Percentiles rank a stretch among this genome's conserved stretches.
Conservation (phyloP, 768 basidiomycete species). For the Terana coerulea region DNA sequence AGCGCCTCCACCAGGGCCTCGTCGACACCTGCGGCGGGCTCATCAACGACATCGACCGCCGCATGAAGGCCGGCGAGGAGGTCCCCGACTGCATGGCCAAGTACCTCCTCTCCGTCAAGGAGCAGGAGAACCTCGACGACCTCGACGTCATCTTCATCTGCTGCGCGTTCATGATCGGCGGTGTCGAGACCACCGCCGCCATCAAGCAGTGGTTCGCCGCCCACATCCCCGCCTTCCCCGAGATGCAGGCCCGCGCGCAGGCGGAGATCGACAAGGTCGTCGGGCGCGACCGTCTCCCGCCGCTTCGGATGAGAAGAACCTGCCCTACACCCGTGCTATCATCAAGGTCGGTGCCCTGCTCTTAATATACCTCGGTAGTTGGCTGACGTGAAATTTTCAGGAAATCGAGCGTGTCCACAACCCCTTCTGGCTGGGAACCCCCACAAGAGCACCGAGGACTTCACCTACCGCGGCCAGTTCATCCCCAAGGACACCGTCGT, state of each 20-base stretch:
- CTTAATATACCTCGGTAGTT: not conserved
- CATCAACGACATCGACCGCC: conserved; percentile 34
- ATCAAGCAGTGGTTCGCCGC: conserved; percentile 31
- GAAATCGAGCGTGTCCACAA: conserved; percentile 22
- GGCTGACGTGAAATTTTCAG: not conserved
- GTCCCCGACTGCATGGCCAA: conserved; percentile 43
- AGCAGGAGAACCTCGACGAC: conserved; percentile 32
- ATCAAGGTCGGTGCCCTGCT: conserved; percentile 23
- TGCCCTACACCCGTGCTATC: conserved; percentile 26
- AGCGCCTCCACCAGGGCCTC: conserved; percentile 35
- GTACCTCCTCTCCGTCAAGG: conserved; percentile 25
- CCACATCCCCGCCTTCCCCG: conserved; percentile 18
- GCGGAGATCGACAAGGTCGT: conserved; percentile 24
- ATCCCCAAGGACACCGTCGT: conserved; percentile 29
- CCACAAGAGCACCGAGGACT: conserved; percentile 28
- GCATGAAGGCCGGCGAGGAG: conserved; percentile 32
- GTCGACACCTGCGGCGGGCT: conserved; percentile 37
- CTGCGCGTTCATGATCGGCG: conserved; percentile 41
- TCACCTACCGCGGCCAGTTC: conserved; percentile 25
- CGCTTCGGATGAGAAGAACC: conserved; percentile 18
- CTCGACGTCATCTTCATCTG: conserved; percentile 39
- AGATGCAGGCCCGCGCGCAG: conserved; percentile 23
- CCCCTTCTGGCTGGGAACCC: conserved; percentile 29
- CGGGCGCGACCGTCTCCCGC: conserved; percentile 22
- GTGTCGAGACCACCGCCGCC: conserved; percentile 39